Percentiles rank a stretch among this genome's conserved stretches.
These are phyloP conservation scores for Gossypium stocksii DNA, from an alignment of 345 rosid genomes.

Conservation along the genomic window DNA sequence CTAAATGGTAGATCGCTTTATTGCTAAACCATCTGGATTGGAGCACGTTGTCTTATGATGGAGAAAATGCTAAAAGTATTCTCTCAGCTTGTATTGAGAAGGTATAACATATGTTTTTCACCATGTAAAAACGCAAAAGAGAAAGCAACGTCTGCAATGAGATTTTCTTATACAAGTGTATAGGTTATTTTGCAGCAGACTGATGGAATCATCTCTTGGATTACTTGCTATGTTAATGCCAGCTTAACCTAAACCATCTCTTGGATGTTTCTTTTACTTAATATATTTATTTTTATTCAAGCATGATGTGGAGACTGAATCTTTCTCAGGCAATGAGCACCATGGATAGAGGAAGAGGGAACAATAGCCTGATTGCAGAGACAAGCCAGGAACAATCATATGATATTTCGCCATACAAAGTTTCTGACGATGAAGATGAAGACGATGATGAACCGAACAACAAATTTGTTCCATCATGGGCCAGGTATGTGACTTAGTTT, in stretches of 20 bases:
- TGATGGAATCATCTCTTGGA: background rate
- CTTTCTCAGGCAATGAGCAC: conserved; percentile 35
- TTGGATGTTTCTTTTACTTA: background rate
- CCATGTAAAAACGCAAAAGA: background rate
- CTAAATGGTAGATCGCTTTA: background rate
- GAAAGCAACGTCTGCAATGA: background rate
- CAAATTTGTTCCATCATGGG: conserved; percentile 86
- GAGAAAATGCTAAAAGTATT: background rate
- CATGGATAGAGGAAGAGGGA: conserved; percentile 25
- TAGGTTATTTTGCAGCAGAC: background rate
- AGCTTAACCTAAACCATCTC: background rate
- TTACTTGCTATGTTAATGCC: background rate
- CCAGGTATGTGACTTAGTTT: conserved; percentile 53
- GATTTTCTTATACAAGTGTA: background rate
- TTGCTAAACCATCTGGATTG: background rate
- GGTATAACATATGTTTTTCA: background rate
- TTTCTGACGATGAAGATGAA: conserved; percentile 83
- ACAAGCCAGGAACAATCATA: conserved; percentile 58
- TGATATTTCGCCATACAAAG: conserved; percentile 84
- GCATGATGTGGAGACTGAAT: conserved; percentile 15
- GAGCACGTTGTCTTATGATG: background rate
- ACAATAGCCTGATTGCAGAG: background rate
- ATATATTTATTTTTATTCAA: background rate
- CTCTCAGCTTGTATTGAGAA: background rate
- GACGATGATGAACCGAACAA: conserved; percentile 29